These are phyloP conservation scores for Xylaria telfairii DNA, from an alignment of 495 filamentous ascomycete genomes.

Conservation along the genomic window DNA sequence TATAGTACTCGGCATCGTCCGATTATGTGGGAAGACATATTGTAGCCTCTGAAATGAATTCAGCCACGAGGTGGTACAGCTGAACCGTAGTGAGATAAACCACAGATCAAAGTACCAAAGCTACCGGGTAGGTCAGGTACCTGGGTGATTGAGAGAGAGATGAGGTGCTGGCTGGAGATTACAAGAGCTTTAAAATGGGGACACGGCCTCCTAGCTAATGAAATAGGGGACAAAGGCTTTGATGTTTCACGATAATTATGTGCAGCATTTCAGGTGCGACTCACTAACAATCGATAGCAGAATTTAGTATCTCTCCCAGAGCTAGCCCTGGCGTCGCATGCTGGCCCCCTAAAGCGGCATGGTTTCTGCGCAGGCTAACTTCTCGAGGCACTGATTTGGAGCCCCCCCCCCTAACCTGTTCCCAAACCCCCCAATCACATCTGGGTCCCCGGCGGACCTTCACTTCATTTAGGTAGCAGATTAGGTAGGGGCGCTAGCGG, in stretches of 20 bases:
- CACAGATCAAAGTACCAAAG: not conserved
- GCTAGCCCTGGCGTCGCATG: slow-evolving; percentile 19
- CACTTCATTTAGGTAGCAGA: slow-evolving; percentile 28
- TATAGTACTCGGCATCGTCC: slow-evolving; percentile 11
- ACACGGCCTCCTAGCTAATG: slow-evolving; percentile 9
- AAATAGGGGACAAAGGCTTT: not conserved
- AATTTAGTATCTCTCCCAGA: not conserved
- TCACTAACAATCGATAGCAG: slow-evolving; percentile 3
- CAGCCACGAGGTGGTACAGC: not conserved
- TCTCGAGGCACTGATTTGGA: not conserved
- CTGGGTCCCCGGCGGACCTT: slow-evolving; percentile 16
- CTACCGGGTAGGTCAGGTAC: no score
- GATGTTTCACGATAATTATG: not conserved
- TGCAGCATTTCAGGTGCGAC: not conserved
- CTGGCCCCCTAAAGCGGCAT: slow-evolving; percentile 15
- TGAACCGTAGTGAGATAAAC: not conserved
- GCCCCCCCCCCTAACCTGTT: slow-evolving; percentile 11
- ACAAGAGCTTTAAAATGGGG: slow-evolving; percentile 23
- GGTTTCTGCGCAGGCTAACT: slow-evolving; percentile 3
- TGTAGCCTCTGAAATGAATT: not conserved
- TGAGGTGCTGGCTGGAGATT: slow-evolving; percentile 23
- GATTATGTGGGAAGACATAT: not conserved
- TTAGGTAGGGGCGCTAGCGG: slow-evolving; percentile 29
- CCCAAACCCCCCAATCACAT: slow-evolving; percentile 23
- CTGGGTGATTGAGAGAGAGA: slow-evolving; percentile 11